Base-by-base conservation (phyloP, 768 basidiomycete genomes). In the Candolleomyces eurysporus region DNA sequence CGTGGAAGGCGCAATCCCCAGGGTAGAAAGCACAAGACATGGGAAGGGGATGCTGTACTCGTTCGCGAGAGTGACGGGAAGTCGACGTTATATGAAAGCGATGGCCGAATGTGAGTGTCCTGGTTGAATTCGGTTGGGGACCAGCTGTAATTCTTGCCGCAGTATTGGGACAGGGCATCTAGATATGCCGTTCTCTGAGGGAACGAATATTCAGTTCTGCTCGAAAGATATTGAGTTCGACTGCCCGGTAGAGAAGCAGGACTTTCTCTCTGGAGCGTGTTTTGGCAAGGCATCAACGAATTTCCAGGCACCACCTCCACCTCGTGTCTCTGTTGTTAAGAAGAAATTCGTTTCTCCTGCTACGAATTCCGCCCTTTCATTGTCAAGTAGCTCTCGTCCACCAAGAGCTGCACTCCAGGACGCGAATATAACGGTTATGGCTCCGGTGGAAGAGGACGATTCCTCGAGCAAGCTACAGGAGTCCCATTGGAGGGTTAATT, bases 21-120 rank as follows among this genome's bases (percentile, higher is more conserved):
- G 71, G 77, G 79, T 43, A 91, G 85, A 76, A 95, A 95, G 73
- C 88, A 94, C 68, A 93, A 94, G 71, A 93, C 90, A 0, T 96
- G 94, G 94, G 92, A 95, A 57, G 92, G 90, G 42, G 91, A 89
- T 67, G 88, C 81, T 42, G 79, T 89, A n/a, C 78, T 91, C 5
- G 83, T 84, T 10, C 76, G 85, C 17, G 79, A 67, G 60, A 74
- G 71, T 8, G 70, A 65, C 5, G 62, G 61, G 8, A 82, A 76
- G 66, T 82, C 81, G 52, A 81, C 75, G 4, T 72, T 91, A 30
- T 84, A 84, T 61, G 85, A 89, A 65, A 69, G 76, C 8, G 88
- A 91, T 57, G 88, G 89, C 22, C 85, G 83, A 77, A 69, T 78
- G 91, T 91, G 72, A 62, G 84, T 64, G 36, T 8, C 36, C 36